Conservation (phyloP, 352 stramenopile species). For the Albugo candida region DNA sequence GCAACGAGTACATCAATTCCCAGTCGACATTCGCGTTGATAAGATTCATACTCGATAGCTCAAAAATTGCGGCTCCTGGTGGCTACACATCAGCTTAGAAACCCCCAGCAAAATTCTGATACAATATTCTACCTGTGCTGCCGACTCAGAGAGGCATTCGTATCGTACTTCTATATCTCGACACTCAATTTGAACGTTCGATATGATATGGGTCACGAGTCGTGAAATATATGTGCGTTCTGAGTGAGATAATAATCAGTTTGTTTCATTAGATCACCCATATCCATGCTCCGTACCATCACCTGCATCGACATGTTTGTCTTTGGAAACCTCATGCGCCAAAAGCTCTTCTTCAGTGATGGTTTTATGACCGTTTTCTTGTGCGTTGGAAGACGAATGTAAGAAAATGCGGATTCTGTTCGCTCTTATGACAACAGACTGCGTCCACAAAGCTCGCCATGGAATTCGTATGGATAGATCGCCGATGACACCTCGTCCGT, state of each 20-base stretch:
- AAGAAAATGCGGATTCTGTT: constrained; percentile 46
- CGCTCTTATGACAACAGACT: constrained; percentile 60
- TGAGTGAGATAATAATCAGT: neutral
- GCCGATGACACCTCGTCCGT: constrained; percentile 57
- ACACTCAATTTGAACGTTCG: constrained; percentile 74
- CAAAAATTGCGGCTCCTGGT: constrained; percentile 41
- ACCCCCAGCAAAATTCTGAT: neutral
- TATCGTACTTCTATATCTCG: constrained; percentile 67
- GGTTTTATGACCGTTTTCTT: neutral
- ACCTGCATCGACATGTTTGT: neutral
- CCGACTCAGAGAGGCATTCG: constrained; percentile 42
- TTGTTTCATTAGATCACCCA: neutral
- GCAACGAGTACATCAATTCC: constrained; percentile 49
- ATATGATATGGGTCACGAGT: constrained; percentile 66
- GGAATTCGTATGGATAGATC: constrained; percentile 68
- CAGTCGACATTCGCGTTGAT: constrained; percentile 64
- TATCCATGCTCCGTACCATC: neutral
- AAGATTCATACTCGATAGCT: constrained; percentile 35
- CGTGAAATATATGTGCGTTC: constrained; percentile 56
- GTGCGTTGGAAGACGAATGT: constrained; percentile 9
- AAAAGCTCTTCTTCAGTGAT: neutral
- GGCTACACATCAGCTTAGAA: constrained; percentile 12
- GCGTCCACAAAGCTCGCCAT: constrained; percentile 68
- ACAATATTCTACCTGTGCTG: constrained; percentile 28
- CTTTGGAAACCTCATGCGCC: neutral